Evolutionary conservation across 495 filamentous ascomycete genomes (phyloP), one percentile per base, ranked within the genome.

Genomic region (Xylaria venustula): DNA sequence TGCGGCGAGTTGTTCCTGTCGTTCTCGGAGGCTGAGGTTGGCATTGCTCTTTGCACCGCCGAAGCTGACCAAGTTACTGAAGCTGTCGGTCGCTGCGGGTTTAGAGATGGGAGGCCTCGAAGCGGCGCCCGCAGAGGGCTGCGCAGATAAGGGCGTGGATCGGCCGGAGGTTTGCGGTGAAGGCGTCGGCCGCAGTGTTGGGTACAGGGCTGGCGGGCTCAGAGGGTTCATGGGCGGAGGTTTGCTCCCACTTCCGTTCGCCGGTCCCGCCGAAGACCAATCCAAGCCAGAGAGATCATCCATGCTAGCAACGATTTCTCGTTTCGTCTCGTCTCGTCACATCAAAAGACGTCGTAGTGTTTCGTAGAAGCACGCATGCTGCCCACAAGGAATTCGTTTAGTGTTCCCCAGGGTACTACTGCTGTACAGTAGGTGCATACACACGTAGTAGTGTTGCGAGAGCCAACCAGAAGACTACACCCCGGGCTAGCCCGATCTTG

Each of bases 41-140:
- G 82, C 86, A n/a, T 73, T 80, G 26, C 79, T 67, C 65, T 89
- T 89, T n/a, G 85, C 80, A 12, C 85, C 75, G 47, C 84, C 85
- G 60, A 93, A 90, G 44, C 85, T 88, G 20, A 97, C 88, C 19
- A 98, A 79, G 67, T 89, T 91, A 62, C 93, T 89, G 70, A 98
- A 98, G 78, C 90, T 95, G 71, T 97, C 93, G 54, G 82, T 82
- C 5, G 82, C 79, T 5, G 30, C 11, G 1, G 88, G 83, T 36
- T 88, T 88, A 6, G 85, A 69, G 4, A 83, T 66, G 64, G 87
- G 85, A 0, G 85, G 79, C 19, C 74, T 79, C 79, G 78, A 26
- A 72, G 65, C 73, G 64, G 71, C 71, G 64, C 75, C 76, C 12
- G 79, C 75, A 54, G 82, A 80, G 22, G 80, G 79, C 60, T 85